Evolutionary conservation across 306 rosid species (phyloP).

Genomic region (Ammopiptanthus mongolicus): DNA sequence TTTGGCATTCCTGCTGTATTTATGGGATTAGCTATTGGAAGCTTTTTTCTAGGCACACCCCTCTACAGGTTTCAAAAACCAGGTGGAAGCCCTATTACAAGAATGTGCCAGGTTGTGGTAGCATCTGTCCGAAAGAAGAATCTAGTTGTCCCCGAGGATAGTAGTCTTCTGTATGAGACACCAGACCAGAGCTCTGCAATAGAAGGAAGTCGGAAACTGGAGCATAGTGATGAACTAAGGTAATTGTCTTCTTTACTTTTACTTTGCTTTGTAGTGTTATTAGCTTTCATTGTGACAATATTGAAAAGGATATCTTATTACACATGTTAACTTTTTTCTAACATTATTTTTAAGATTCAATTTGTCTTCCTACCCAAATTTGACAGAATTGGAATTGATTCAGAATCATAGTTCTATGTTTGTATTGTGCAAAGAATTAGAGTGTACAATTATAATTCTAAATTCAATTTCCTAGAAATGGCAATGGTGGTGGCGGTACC

Average conservation of each 20-base stretch:
- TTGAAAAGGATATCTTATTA: neutral
- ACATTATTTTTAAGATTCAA: neutral
- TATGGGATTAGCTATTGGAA: slow-evolving; percentile 76
- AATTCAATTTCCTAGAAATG: too few relatives aligned
- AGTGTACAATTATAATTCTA: too few relatives aligned
- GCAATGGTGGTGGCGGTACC: too few relatives aligned
- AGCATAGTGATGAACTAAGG: slow-evolving; percentile 78
- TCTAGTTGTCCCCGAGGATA: slow-evolving; percentile 65
- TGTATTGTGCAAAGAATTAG: too few relatives aligned
- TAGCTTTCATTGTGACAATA: neutral
- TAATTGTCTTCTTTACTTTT: slow-evolving; percentile 29
- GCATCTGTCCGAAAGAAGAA: slow-evolving; percentile 68
- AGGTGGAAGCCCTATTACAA: slow-evolving; percentile 90
- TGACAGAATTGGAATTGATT: too few relatives aligned
- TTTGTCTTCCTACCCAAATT: neutral
- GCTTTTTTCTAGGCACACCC: slow-evolving; percentile 81
- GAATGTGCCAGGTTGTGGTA: slow-evolving; percentile 95
- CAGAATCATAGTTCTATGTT: too few relatives aligned
- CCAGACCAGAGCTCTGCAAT: slow-evolving; percentile 76
- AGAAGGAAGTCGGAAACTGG: slow-evolving; percentile 92
- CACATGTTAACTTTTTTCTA: neutral
- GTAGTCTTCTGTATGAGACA: slow-evolving; percentile 68
- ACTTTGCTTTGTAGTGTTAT: neutral
- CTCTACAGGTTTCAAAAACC: slow-evolving; percentile 95
- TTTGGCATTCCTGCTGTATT: slow-evolving; percentile 93